These are phyloP conservation scores for Chrysoporthe puriensis DNA, from an alignment of 2,329 filamentous ascomycete species.

Conservation along the genomic window DNA sequence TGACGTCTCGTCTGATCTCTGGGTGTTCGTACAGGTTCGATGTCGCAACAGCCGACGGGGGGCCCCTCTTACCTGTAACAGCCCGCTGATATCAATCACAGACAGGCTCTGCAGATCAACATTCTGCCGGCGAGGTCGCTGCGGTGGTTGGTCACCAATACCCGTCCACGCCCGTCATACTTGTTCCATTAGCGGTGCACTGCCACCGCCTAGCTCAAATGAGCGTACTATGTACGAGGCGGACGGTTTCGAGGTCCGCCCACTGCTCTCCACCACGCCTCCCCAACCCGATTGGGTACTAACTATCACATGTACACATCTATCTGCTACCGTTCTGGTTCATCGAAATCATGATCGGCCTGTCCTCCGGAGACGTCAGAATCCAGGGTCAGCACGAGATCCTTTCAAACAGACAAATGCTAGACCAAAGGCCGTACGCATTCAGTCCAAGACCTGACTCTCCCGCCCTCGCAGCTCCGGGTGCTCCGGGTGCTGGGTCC, in stretches of 20 bases:
- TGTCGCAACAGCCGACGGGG: conserved; percentile 4
- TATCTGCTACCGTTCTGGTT: neutral
- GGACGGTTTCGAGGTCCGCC: conserved; percentile 22
- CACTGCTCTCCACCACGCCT: neutral
- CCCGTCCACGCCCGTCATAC: neutral
- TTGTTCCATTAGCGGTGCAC: conserved; percentile 7
- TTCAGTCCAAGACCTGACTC: neutral
- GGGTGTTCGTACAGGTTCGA: neutral
- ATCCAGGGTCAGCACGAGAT: no score
- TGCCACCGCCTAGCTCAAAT: conserved; percentile 19
- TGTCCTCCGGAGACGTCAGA: neutral
- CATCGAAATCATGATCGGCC: neutral
- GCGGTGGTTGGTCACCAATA: neutral
- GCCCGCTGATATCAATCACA: neutral
- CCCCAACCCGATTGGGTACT: conserved; percentile 9
- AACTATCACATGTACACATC: neutral
- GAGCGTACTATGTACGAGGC: conserved; percentile 14
- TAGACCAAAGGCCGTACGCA: neutral
- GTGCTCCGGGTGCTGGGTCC: neutral
- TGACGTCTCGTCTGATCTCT: conserved; percentile 23
- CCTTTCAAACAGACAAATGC: no score
- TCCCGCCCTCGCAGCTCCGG: no score
- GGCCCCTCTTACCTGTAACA: neutral
- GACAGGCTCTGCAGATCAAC: conserved; percentile 2
- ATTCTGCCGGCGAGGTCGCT: neutral